Base-by-base conservation (phyloP, 495 filamentous ascomycete species). In the Pyrenula massariospora region DNA sequence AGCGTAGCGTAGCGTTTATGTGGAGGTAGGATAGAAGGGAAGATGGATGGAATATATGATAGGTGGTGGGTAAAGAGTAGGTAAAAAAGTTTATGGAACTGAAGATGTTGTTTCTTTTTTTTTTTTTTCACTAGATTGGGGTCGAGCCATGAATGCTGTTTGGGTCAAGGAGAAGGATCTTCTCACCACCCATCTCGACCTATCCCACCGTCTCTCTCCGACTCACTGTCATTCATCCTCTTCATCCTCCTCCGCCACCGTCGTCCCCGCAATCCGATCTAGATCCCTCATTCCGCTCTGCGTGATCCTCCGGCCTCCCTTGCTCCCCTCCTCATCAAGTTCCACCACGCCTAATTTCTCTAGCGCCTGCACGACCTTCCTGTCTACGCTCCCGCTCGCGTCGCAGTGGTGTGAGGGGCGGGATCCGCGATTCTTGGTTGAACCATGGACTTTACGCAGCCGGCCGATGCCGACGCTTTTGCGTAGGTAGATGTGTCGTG, bases 281-380 rank as follows among this genome's bases (percentile, higher is more conserved):
- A 98, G 81, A 91, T 98, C 93, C 73, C 93, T 88, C 81, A 96
- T 93, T 62, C 93, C 93, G 67, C 82, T 81, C 80, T 97, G 90
- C 65, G 93, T 96, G 73, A 97, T 97, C 65, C 93, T 82, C 65
- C 93, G 86, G 64, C 93, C 93, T 77, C 93, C 93, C 82, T 92
- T 93, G n/a, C 50, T 24, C n/a, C 50, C 50, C 54, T 96, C 92
- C 82, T 94, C 91, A 70, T 96, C 89, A 68, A 82, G 73, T 86
- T 98, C 93, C 55, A 98, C 77, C 64, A 98, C 89, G 72, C 91
- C 91, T 71, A 98, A 96, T 85, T 96, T 95, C 88, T 96, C 92
- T 52, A 98, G 84, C 55, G 90, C 80, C 84, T 96, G 92, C 72
- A 95, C 78, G 62, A 92, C 83, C 79, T 95, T 96, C 69, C 93